These are phyloP conservation scores for Tulasnella sp. DNA, from an alignment of 768 basidiomycete genomes.

Conservation along the genomic window DNA sequence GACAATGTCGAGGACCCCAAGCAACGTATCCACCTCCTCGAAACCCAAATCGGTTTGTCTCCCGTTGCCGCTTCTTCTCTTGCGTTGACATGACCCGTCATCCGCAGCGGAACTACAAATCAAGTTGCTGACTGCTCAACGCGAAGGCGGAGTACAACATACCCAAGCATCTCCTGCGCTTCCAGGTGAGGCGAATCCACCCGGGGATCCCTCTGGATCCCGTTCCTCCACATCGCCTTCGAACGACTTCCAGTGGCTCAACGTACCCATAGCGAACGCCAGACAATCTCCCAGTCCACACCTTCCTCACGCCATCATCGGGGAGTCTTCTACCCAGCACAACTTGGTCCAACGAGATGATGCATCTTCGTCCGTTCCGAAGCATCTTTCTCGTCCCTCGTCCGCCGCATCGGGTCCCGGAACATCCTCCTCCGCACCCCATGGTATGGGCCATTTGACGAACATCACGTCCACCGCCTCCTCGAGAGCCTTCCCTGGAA, in stretches of 20 bases:
- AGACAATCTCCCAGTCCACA: neutral
- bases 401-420: neutral
- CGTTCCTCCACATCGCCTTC: neutral
- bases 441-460: conserved; percentile 30
- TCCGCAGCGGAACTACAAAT: conserved; percentile 8
- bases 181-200: neutral
- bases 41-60: conserved; percentile 58
- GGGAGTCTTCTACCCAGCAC: neutral
- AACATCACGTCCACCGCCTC: conserved; percentile 36
- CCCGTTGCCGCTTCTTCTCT: neutral
- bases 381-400: neutral
- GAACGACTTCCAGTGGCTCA: neutral
- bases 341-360: neutral
- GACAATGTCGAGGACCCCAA: conserved; percentile 39
- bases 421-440: neutral
- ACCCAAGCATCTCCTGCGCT: neutral
- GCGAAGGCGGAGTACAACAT: neutral
- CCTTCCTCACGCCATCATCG: neutral
- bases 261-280: neutral
- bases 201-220: neutral
- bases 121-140: conserved; percentile 1
- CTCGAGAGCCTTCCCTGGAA: conserved; percentile 1
- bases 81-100: neutral
- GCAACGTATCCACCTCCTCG: conserved; percentile 63
- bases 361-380: neutral